Conservation (phyloP, 345 rosid genomes). For the Eucalyptus brandiana region DNA sequence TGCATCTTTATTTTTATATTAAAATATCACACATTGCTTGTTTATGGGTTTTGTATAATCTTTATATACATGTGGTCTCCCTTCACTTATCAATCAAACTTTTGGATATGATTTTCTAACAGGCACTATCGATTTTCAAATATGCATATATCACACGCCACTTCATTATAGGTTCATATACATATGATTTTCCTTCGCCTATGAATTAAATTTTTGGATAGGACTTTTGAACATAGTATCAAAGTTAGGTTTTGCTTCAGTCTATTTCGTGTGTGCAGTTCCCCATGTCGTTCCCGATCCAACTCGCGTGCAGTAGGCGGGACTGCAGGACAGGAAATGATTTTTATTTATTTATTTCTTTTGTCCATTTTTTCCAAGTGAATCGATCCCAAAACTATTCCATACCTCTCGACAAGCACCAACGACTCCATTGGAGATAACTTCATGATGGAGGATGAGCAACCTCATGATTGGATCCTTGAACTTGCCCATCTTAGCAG, state of each 20-base stretch:
- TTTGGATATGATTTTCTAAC: neutral
- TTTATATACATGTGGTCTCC: rapidly evolving
- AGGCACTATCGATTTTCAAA: too few species aligned
- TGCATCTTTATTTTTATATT: neutral
- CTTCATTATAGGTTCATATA: too few species aligned
- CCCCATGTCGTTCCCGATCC: neutral
- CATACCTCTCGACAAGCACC: neutral
- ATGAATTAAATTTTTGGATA: too few species aligned
- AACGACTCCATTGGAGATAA: neutral
- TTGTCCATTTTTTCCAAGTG: neutral
- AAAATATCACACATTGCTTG: neutral
- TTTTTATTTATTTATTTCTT: neutral
- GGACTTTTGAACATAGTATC: neutral
- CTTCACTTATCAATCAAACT: neutral
- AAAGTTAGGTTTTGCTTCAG: neutral
- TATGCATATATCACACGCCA: too few species aligned
- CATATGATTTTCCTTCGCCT: too few species aligned
- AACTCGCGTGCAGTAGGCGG: neutral
- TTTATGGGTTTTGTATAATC: neutral
- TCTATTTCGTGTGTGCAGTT: neutral
- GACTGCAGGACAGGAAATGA: neutral
- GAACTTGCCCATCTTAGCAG: slow-evolving; percentile 60
- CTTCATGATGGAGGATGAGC: neutral
- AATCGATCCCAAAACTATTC: neutral
- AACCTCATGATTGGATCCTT: slow-evolving; percentile 20